Evolutionary conservation across 768 basidiomycete species (phyloP), one percentile per base, ranked within the genome.

Genomic region (Rhizopogon roseolus): DNA sequence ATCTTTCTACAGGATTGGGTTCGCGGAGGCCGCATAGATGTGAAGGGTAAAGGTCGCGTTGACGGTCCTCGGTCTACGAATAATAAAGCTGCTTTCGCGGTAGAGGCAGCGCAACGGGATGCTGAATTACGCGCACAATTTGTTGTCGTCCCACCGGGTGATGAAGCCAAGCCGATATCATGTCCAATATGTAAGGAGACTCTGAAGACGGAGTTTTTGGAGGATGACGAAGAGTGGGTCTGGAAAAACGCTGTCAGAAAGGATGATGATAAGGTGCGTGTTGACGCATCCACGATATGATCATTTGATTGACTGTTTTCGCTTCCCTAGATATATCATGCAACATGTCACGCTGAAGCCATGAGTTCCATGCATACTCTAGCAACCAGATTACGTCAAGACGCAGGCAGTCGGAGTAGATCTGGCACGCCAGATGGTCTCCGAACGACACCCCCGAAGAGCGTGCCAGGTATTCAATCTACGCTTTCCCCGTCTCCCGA

Each of bases 161-260:
- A 90, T 71, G 93, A 93, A 66, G 89, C 91, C 52, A 87, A 86
- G 64, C 74, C 81, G 25, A 72, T 92, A 61, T 83, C 87, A 57
- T 99, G 96, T 77, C 93, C 94, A 25, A 90, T 99, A 61, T 99
- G 97, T 82, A 97, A 96, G 76, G 96, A 99, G 71, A 71, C 69
- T 53, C 78, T 98, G 69, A 90, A 92, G 76, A 83, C 86, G 59
- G 96, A 97, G 74, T 98, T 90, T 67, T 70, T 86, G 53, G 93
- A 98, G 66, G 95, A 97, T 45, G 93, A 95, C 56, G 96, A 98
- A 73, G 96, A 97, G 56, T 98, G 95, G 95, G 88, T 97, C 11
- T 99, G 93, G 93, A 83, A 81, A 66, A 96, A 99, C 64, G 93
- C 95, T 0, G 77, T 92, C 17, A 82, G 78, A 69, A 85, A 86